These are phyloP conservation scores for Miscanthus sacchariflorus DNA, from an alignment of 202 grass and related monocot genomes.

Conservation along the genomic window DNA sequence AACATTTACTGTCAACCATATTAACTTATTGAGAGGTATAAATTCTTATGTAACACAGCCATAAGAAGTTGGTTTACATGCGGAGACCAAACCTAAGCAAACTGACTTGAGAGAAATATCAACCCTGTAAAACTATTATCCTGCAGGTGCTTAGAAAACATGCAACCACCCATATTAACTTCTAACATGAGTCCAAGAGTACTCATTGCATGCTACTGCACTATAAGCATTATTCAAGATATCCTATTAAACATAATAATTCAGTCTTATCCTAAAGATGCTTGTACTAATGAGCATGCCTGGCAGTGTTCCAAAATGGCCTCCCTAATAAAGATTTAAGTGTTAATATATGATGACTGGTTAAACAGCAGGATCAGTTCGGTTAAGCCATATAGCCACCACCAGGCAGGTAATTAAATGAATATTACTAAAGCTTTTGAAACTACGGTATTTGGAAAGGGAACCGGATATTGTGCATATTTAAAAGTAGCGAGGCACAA, in stretches of 20 bases:
- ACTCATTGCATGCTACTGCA: background rate
- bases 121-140: background rate
- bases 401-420: background rate
- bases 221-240: background rate
- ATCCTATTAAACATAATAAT: background rate
- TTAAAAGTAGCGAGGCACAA: background rate
- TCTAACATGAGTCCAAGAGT: background rate
- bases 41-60: background rate
- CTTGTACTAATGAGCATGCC: background rate
- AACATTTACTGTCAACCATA: slow-evolving; percentile 5
- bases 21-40: background rate
- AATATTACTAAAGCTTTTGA: background rate
- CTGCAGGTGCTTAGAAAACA: background rate
- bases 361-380: background rate
- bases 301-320: background rate
- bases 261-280: background rate
- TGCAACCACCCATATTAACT: slow-evolving; percentile 8
- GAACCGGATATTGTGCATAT: background rate
- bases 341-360: background rate
- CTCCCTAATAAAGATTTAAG: background rate
- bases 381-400: background rate
- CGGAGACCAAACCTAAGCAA: background rate
- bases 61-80: background rate
- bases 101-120: background rate
- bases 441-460: background rate